phyloP scores from a whole-genome alignment of 83 land plant genomes.

The Picea abies region DNA sequence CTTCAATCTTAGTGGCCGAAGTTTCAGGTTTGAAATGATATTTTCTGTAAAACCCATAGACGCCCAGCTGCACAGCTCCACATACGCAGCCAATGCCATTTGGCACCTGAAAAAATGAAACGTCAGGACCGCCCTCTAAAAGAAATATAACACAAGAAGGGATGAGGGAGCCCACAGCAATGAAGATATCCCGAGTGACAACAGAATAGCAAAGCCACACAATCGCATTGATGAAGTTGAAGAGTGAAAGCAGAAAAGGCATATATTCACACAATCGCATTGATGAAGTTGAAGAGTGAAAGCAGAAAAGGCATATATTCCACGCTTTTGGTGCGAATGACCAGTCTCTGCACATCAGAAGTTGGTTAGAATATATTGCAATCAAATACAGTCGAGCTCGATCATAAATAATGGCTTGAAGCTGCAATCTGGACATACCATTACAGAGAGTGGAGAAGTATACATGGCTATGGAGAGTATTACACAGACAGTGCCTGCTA shows the following conservation, averaged over 20 bases:
- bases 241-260: slow-evolving; percentile 42
- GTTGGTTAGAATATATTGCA: no score
- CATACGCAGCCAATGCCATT: no score
- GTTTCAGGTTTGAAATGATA: no score
- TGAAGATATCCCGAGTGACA: slow-evolving; percentile 33
- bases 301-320: slow-evolving; percentile 48
- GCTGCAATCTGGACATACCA: neutral
- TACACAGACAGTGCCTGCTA: neutral
- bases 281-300: slow-evolving; percentile 32
- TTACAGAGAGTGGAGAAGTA: neutral
- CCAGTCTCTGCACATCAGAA: slow-evolving; percentile 24
- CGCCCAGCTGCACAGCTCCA: no score
- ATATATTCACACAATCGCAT: slow-evolving; percentile 41
- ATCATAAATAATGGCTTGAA: no score
- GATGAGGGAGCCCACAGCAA: slow-evolving; percentile 23
- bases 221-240: slow-evolving; percentile 31
- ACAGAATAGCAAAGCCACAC: slow-evolving; percentile 39
- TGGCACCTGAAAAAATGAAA: no score
- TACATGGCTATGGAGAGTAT: slow-evolving; percentile 11
- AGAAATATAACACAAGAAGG: no score
- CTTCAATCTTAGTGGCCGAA: no score
- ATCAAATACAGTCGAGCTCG: no score
- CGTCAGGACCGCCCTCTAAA: no score
- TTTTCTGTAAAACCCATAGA: no score
- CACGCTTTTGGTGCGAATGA: slow-evolving; percentile 34